A percentile compares a stretch with the other conserved stretches of the same genome.
phyloP scores from a whole-genome alignment of 441 rosid genomes.

The Adansonia madagascariensis region DNA sequence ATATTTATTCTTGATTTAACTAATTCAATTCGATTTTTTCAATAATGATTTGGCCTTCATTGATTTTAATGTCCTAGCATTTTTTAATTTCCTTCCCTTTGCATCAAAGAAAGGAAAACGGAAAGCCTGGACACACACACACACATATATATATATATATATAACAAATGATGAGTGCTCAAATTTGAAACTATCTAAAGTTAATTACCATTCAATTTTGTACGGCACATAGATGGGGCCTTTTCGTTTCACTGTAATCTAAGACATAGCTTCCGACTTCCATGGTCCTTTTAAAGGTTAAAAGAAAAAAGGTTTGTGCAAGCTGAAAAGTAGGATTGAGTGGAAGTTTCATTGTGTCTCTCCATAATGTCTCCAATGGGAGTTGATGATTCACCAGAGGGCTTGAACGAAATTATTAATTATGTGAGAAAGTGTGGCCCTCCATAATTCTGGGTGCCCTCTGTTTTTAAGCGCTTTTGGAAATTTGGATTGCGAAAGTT shows the following conservation, averaged over 20 bases:
- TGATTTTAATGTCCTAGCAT: too few relatives aligned
- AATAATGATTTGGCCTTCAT: too few relatives aligned
- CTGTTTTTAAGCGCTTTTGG: neutral
- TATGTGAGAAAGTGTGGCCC: neutral
- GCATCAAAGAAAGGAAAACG: too few relatives aligned
- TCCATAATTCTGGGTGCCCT: neutral
- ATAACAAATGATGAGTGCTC: neutral
- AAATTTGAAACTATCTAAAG: too few relatives aligned
- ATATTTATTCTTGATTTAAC: too few relatives aligned
- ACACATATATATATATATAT: too few relatives aligned
- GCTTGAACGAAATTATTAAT: neutral
- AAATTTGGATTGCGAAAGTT: neutral
- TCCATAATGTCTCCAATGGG: neutral
- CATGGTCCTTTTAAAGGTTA: neutral
- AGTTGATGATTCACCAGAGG: neutral
- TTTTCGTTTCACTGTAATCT: neutral
- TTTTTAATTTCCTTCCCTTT: too few relatives aligned
- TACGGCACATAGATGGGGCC: neutral
- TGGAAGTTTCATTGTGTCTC: neutral
- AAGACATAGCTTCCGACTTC: neutral
- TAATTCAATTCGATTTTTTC: too few relatives aligned
- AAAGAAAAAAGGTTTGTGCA: neutral
- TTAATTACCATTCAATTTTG: neutral
- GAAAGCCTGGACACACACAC: too few relatives aligned
- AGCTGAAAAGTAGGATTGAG: neutral